Percentiles rank a stretch among this genome's conserved stretches.
These are phyloP conservation scores for Magnaporthiopsis rhizophila DNA, from an alignment of 2,329 filamentous ascomycete genomes.

Conservation along the genomic window DNA sequence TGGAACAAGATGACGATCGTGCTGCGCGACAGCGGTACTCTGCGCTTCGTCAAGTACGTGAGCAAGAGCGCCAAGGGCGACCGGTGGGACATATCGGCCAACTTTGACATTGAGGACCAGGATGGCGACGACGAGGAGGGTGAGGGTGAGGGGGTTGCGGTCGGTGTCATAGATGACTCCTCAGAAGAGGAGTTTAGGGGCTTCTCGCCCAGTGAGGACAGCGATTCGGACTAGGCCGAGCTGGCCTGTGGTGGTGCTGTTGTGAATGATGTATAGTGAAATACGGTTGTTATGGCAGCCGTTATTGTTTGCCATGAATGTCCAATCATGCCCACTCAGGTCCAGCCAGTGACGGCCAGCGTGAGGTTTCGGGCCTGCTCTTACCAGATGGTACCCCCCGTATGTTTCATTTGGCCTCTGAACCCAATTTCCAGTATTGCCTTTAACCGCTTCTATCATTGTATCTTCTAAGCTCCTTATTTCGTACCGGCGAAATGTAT, in stretches of 20 bases:
- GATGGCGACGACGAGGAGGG: constrained; percentile 30
- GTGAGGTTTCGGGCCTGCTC: too few species aligned
- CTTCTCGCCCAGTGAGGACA: constrained; percentile 38
- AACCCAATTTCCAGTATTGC: too few species aligned
- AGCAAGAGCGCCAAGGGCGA: constrained; percentile 76
- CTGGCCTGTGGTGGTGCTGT: neutral
- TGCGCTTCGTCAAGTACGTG: constrained; percentile 96
- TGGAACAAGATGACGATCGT: constrained; percentile 96
- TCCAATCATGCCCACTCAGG: neutral
- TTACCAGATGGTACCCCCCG: too few species aligned
- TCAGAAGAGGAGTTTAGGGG: constrained; percentile 51
- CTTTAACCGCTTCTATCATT: too few species aligned
- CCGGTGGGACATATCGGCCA: constrained; percentile 82
- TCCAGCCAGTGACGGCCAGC: too few species aligned
- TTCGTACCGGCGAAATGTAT: neutral
- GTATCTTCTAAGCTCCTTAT: too few species aligned
- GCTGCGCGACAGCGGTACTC: constrained; percentile 72
- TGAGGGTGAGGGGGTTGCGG: constrained; percentile 21
- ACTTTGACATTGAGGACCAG: constrained; percentile 61
- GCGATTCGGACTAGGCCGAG: constrained; percentile 23
- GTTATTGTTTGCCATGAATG: neutral
- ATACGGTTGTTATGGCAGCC: neutral
- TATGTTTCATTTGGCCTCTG: too few species aligned
- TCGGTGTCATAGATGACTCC: constrained; percentile 29
- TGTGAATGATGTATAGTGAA: neutral